Evolutionary conservation across 1,284 basidiomycete genomes (phyloP).

Genomic region (Phellinidium pouzarii): DNA sequence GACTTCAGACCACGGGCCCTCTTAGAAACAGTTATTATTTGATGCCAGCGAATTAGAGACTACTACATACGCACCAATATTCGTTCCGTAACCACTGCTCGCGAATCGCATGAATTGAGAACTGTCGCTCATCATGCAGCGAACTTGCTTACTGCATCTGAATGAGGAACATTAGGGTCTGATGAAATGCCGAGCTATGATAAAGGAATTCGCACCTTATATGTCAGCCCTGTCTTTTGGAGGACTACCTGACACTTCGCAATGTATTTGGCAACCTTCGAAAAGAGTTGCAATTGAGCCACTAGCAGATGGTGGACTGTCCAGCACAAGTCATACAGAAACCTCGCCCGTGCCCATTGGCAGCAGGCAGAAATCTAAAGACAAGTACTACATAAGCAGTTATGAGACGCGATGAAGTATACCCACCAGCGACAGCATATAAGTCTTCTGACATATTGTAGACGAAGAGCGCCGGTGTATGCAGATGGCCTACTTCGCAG

Average conservation of each 20-base stretch:
- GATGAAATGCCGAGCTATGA: background rate
- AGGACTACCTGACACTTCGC: conserved; percentile 77
- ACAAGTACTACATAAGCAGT: background rate
- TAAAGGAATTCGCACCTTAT: conserved; percentile 50
- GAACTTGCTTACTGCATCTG: conserved; percentile 66
- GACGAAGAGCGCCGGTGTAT: background rate
- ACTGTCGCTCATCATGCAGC: background rate
- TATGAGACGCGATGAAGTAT: background rate
- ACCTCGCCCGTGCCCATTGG: conserved; percentile 70
- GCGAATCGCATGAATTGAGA: background rate
- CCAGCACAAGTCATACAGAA: conserved; percentile 41
- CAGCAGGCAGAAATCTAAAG: conserved; percentile 74
- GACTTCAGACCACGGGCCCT: conserved; percentile 82
- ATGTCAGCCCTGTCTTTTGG: conserved; percentile 73
- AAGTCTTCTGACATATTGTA: conserved; percentile 17
- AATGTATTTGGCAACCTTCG: conserved; percentile 63
- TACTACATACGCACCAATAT: conserved; percentile 49
- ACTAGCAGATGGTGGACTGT: conserved; percentile 9
- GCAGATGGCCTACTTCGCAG: too few relatives aligned
- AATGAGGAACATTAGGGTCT: conserved; percentile 11
- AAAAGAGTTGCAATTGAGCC: background rate
- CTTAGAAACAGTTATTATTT: conserved; percentile 30
- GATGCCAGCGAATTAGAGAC: background rate
- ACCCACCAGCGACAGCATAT: conserved; percentile 27
- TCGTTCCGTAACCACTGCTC: conserved; percentile 82